Evolutionary conservation across 305 asterid genomes (phyloP).

Genomic region (Rubia balearica): DNA sequence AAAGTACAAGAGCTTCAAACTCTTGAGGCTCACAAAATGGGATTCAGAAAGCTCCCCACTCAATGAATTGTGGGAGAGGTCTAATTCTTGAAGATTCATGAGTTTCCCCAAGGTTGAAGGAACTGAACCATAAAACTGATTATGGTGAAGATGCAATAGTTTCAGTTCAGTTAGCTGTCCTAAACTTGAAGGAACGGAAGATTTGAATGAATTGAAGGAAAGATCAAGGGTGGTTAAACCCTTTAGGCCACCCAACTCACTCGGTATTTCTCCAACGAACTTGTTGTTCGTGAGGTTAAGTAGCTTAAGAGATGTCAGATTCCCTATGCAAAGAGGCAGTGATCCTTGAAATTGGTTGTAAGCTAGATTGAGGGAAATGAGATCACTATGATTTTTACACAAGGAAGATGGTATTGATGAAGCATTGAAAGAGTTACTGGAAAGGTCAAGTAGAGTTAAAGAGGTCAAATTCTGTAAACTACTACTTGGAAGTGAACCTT

Average conservation of each 20-base stretch:
- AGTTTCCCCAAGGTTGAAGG: constrained; percentile 8
- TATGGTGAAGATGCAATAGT: background rate
- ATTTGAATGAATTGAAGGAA: background rate
- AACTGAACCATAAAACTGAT: background rate
- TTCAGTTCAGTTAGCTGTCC: background rate
- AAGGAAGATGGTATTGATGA: background rate
- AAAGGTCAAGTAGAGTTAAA: background rate
- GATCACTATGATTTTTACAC: background rate
- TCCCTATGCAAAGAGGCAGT: constrained; percentile 4
- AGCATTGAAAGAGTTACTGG: background rate
- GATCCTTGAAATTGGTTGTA: background rate
- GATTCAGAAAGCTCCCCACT: background rate
- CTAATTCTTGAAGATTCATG: background rate
- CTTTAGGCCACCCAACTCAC: background rate
- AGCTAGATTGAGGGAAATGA: background rate
- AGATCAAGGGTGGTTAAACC: background rate
- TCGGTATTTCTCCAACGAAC: background rate
- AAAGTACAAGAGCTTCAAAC: background rate
- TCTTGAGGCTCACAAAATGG: background rate
- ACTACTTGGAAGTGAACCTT: background rate
- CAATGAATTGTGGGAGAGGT: background rate
- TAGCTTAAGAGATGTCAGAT: background rate
- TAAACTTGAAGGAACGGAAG: constrained; percentile 1
- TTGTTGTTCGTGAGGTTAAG: background rate
- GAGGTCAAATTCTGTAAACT: background rate